phyloP scores from a whole-genome alignment of 2,329 filamentous ascomycete species.

The Lasiodiplodia sp. region DNA sequence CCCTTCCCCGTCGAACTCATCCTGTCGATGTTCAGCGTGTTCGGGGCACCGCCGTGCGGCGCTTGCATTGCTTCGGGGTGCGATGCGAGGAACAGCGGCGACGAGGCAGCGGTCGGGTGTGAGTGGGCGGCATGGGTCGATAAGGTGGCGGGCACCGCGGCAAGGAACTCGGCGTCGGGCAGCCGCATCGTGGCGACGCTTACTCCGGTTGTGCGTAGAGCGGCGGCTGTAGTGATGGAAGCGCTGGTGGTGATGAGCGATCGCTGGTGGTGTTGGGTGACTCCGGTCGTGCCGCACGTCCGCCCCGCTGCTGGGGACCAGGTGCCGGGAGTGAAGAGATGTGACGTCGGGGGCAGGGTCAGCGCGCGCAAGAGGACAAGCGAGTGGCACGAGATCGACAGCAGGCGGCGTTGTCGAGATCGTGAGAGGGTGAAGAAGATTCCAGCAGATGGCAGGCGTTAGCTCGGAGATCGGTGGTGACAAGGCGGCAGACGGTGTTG shows the following conservation, averaged over 20 bases:
- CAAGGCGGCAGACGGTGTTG: conserved; percentile 9
- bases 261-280: conserved; percentile 7
- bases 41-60: background rate
- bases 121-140: conserved; percentile 39
- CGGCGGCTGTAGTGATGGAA: conserved; percentile 1
- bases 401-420: conserved; percentile 17
- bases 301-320: conserved; percentile 30
- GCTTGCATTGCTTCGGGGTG: conserved; percentile 32
- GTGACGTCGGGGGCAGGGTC: conserved; percentile 27
- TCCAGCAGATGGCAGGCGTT: conserved; percentile 14
- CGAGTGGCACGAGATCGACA: conserved; percentile 27
- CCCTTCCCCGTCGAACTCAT: conserved; percentile 70
- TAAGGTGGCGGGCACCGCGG: conserved; percentile 42
- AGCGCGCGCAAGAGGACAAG: conserved; percentile 18
- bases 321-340: conserved; percentile 22
- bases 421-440: conserved; percentile 4
- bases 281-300: conserved; percentile 23
- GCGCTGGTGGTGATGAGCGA: background rate
- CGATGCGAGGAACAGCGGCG: conserved; percentile 34
- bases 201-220: background rate
- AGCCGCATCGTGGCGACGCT: conserved; percentile 41
- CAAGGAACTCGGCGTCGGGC: conserved; percentile 36
- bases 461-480: conserved; percentile 17
- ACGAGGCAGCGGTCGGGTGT: conserved; percentile 38
- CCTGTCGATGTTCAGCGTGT: conserved; percentile 32